A percentile compares a stretch with the other conserved stretches of the same genome.
These are phyloP conservation scores for Amoeboaphelidium protococcarum DNA, from an alignment of 371 early-diverging fungal genomes.

Conservation along the genomic window DNA sequence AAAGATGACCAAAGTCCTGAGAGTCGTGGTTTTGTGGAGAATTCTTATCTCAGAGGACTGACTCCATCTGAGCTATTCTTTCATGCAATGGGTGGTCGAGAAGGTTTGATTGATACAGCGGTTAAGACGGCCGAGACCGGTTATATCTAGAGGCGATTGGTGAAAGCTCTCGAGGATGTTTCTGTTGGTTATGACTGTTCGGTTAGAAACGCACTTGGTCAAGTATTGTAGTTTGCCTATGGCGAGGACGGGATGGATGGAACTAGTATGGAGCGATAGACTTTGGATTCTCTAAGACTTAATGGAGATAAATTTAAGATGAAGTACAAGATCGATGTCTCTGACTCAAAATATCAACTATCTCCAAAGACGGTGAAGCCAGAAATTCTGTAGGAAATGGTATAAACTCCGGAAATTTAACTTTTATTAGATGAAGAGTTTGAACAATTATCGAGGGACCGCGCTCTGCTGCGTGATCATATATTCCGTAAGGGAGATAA, in stretches of 20 bases:
- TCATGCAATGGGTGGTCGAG: conserved; percentile 99
- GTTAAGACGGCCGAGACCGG: conserved; percentile 99
- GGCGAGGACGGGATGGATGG: conserved; percentile 99
- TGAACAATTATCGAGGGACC: conserved; percentile 39
- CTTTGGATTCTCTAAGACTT: conserved; percentile 32
- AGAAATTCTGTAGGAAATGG: conserved; percentile 8
- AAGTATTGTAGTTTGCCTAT: conserved; percentile 85
- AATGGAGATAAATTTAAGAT: conserved; percentile 38
- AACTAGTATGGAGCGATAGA: conserved; percentile 63
- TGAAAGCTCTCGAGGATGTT: conserved; percentile 96
- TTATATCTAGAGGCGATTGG: conserved; percentile 97
- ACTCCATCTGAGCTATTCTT: conserved; percentile 98
- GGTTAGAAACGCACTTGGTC: conserved; percentile 78
- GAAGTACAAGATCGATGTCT: conserved; percentile 52
- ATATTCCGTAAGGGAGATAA: conserved; percentile 41
- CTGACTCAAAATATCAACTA: conserved; percentile 12
- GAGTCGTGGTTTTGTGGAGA: conserved; percentile 94
- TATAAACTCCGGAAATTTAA: conserved; percentile 25
- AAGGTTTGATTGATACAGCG: conserved; percentile 85
- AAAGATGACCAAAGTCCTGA: conserved; percentile 96
- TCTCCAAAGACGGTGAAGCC: conserved; percentile 23
- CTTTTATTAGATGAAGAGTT: conserved; percentile 52
- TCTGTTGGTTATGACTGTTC: conserved; percentile 96
- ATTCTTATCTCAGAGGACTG: conserved; percentile 91
- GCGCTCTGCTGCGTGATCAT: conserved; percentile 33